Percentiles rank a stretch among this genome's conserved stretches.
phyloP scores from a whole-genome alignment of 2,329 filamentous ascomycete genomes.

The Ophiostoma ips region DNA sequence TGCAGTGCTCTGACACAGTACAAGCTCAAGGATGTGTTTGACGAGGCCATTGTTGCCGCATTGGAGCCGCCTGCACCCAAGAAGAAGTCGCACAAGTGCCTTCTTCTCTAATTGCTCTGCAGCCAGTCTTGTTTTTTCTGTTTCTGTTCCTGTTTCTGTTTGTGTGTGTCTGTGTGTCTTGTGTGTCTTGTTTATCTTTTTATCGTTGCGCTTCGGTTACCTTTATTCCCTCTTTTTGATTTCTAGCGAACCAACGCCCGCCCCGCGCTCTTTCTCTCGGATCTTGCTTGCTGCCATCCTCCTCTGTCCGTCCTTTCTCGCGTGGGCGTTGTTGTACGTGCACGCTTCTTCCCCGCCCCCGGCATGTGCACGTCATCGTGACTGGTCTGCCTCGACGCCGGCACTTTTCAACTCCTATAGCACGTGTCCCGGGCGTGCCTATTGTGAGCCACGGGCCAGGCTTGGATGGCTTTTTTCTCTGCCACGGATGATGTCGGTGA shows the following conservation, averaged over 20 bases:
- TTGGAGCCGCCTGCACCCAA: slow-evolving; percentile 76
- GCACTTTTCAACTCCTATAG: too few relatives aligned
- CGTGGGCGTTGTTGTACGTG: too few relatives aligned
- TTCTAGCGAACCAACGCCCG: slow-evolving; percentile 9
- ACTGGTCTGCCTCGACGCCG: too few relatives aligned
- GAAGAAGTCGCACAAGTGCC: slow-evolving; percentile 59
- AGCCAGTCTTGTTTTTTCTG: not conserved
- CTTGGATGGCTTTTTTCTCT: too few relatives aligned
- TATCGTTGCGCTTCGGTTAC: not conserved
- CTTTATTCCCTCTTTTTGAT: slow-evolving; percentile 5
- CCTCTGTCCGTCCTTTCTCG: too few relatives aligned
- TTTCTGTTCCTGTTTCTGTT: too few relatives aligned
- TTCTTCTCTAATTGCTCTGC: slow-evolving; percentile 41
- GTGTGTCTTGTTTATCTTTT: not conserved
- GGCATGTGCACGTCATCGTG: too few relatives aligned
- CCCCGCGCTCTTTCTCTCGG: slow-evolving; percentile 8
- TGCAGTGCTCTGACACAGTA: slow-evolving; percentile 97
- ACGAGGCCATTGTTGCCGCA: slow-evolving; percentile 88
- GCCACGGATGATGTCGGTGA: too few relatives aligned
- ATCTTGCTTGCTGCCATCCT: not conserved
- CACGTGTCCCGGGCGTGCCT: too few relatives aligned
- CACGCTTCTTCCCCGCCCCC: too few relatives aligned
- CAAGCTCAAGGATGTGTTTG: slow-evolving; percentile 98
- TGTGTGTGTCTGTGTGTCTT: not conserved
- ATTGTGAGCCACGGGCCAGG: too few relatives aligned